These are phyloP conservation scores for Hapsidospora chrysogenum DNA, from an alignment of 495 filamentous ascomycete genomes.

Conservation along the genomic window DNA sequence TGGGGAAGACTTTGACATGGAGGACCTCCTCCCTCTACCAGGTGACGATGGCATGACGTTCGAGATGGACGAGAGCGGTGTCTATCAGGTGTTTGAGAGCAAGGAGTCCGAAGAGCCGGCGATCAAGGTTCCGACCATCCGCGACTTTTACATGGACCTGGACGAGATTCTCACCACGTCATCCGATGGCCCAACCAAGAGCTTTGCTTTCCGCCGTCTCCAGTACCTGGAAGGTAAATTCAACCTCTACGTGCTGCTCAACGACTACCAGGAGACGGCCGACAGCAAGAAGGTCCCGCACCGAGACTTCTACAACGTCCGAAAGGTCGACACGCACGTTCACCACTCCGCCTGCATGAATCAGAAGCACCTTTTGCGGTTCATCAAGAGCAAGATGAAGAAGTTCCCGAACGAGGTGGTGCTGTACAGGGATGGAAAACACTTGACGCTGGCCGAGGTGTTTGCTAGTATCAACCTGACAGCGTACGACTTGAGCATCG, in stretches of 20 bases:
- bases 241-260: conserved; percentile 78
- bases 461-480: conserved; percentile 95
- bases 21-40: conserved; percentile 58
- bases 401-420: conserved; percentile 90
- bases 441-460: conserved; percentile 79
- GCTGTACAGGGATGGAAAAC: conserved; percentile 80
- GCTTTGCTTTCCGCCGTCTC: conserved; percentile 83
- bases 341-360: conserved; percentile 99
- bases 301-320: conserved; percentile 95
- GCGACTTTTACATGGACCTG: conserved; percentile 92
- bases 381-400: conserved; percentile 99
- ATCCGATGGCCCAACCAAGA: conserved; percentile 89
- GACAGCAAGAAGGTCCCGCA: conserved; percentile 96
- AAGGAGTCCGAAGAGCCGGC: conserved; percentile 41
- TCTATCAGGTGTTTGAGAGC: conserved; percentile 81
- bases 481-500: conserved; percentile 94
- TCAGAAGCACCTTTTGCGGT: conserved; percentile 92
- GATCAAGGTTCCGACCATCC: conserved; percentile 68
- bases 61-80: conserved; percentile 61
- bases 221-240: conserved; percentile 95
- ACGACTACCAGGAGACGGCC: conserved; percentile 94
- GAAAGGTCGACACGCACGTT: conserved; percentile 97
- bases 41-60: conserved; percentile 51
- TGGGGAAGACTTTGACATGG: conserved; percentile 59
- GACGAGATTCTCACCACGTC: conserved; percentile 70